Percentiles rank a stretch among this genome's conserved stretches.
Conservation (phyloP, 306 rosid species). For the Citrullus colocynthis region DNA sequence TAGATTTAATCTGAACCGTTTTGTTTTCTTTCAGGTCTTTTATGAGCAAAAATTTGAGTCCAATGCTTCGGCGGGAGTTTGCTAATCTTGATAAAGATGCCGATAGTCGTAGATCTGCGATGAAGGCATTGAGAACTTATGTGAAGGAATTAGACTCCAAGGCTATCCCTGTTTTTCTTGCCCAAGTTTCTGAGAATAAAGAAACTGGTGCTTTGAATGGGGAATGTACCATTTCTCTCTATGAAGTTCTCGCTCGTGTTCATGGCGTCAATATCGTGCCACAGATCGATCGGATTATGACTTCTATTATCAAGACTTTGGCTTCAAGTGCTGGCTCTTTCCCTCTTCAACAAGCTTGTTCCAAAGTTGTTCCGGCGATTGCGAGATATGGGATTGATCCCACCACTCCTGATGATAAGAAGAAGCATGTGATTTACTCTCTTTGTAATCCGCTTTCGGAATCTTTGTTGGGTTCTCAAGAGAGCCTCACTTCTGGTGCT, state of each 20-base stretch:
- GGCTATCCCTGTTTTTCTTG: constrained; percentile 72
- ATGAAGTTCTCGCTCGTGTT: constrained; percentile 80
- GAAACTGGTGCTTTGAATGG: constrained; percentile 58
- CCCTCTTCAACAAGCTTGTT: constrained; percentile 86
- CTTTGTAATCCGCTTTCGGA: constrained; percentile 67
- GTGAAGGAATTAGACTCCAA: constrained; percentile 68
- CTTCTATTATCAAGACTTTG: constrained; percentile 60
- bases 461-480: constrained; percentile 61
- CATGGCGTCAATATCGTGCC: constrained; percentile 78
- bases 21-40: constrained; percentile 14
- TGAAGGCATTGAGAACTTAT: constrained; percentile 61
- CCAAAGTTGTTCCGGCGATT: constrained; percentile 75
- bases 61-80: constrained; percentile 42
- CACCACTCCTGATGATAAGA: constrained; percentile 60
- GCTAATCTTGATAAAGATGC: constrained; percentile 70
- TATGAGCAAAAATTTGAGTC: constrained; percentile 50
- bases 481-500: constrained; percentile 66
- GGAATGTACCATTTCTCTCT: constrained; percentile 67
- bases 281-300: constrained; percentile 56
- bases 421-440: constrained; percentile 43
- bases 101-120: constrained; percentile 67
- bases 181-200: constrained; percentile 82
- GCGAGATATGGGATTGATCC: constrained; percentile 91
- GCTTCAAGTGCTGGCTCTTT: constrained; percentile 78
- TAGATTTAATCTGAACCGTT: not conserved